Percentiles rank a stretch among this genome's conserved stretches.
Conservation (phyloP, 331 rosid species). For the Ulmus americana region DNA sequence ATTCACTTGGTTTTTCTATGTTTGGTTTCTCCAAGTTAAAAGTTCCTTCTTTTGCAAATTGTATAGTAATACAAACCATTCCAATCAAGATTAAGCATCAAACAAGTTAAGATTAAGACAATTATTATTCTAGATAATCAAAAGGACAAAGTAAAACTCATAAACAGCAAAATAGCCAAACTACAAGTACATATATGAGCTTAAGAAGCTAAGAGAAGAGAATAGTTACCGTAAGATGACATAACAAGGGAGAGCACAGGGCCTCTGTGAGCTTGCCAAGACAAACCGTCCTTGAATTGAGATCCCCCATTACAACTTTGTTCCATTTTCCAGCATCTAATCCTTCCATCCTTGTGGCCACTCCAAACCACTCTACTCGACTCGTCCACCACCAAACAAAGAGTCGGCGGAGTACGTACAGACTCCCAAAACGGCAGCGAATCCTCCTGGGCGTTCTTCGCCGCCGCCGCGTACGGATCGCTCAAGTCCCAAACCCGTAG, state of each 20-base stretch:
- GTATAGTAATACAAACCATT: background rate
- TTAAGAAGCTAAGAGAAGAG: conserved; percentile 1
- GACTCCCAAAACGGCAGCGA: conserved; percentile 73
- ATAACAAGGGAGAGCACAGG: conserved; percentile 78
- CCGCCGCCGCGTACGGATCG: conserved; percentile 50
- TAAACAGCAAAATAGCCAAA: background rate
- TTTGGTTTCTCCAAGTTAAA: background rate
- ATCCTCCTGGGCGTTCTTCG: conserved; percentile 37
- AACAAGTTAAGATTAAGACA: background rate
- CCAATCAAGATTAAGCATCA: background rate
- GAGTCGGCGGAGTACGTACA: conserved; percentile 46
- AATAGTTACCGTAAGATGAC: conserved; percentile 54
- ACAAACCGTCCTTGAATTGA: conserved; percentile 49
- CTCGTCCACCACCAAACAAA: conserved; percentile 74
- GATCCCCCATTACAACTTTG: background rate
- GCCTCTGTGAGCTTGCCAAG: conserved; percentile 91
- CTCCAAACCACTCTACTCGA: conserved; percentile 70
- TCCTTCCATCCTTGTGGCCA: conserved; percentile 82
- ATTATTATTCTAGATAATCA: background rate
- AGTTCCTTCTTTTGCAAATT: background rate
- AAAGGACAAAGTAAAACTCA: background rate
- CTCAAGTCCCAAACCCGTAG: conserved; percentile 64
- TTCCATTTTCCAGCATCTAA: conserved; percentile 75
- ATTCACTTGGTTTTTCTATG: background rate
- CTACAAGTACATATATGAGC: background rate